Evolutionary conservation across 2,329 filamentous ascomycete genomes (phyloP).

Genomic region (Colletotrichum eleusines): DNA sequence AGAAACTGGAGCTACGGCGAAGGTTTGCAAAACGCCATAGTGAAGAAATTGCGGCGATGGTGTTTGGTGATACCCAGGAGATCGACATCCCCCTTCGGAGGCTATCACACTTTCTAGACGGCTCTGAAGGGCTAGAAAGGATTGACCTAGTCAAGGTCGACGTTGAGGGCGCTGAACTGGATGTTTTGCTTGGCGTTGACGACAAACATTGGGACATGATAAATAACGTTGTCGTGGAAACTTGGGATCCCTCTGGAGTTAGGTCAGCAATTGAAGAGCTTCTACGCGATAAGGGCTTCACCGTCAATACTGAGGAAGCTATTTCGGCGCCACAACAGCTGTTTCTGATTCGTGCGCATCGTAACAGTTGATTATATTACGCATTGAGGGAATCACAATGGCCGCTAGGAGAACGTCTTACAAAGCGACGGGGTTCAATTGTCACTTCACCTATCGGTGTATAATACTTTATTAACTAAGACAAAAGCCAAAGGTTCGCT

Average conservation of each 20-base stretch:
- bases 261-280: slow-evolving; percentile 39
- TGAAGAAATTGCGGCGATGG: slow-evolving; percentile 27
- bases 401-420: too few species aligned
- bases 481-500: too few species aligned
- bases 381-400: too few species aligned
- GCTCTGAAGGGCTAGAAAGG: slow-evolving; percentile 27
- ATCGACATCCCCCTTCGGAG: slow-evolving; percentile 40
- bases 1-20: slow-evolving; percentile 34
- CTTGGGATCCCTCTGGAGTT: slow-evolving; percentile 39
- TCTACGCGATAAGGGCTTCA: slow-evolving; percentile 44
- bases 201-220: slow-evolving; percentile 44
- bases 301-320: slow-evolving; percentile 31
- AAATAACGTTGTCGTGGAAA: slow-evolving; percentile 44
- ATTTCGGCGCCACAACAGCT: slow-evolving; percentile 24
- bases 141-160: slow-evolving; percentile 48
- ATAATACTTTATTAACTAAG: too few species aligned
- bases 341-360: slow-evolving; percentile 33
- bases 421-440: too few species aligned
- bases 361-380: too few species aligned
- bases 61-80: slow-evolving; percentile 22
- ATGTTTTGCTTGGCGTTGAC: slow-evolving; percentile 44
- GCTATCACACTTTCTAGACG: slow-evolving; percentile 43
- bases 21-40: slow-evolving; percentile 28
- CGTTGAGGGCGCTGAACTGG: slow-evolving; percentile 46
- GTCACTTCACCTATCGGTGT: too few species aligned